phyloP scores from a whole-genome alignment of 371 early-diverging fungal genomes.

The Mucor indicus region DNA sequence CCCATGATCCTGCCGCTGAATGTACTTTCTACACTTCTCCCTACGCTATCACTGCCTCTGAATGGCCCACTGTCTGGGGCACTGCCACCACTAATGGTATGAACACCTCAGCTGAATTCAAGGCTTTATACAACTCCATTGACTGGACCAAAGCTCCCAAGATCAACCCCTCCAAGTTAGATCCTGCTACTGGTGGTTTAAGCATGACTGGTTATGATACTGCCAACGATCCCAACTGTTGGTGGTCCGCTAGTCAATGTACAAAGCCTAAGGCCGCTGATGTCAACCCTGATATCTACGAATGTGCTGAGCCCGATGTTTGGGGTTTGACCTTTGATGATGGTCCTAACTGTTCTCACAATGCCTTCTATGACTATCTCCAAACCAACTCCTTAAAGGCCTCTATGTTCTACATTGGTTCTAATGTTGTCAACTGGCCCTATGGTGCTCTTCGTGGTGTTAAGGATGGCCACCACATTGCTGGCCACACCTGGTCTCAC shows the following conservation, averaged over 20 bases:
- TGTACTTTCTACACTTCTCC: constrained; percentile 24
- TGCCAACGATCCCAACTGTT: constrained; percentile 40
- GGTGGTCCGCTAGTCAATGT: constrained; percentile 46
- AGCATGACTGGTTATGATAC: constrained; percentile 29
- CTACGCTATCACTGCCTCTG: constrained; percentile 21
- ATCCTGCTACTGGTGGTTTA: constrained; percentile 25
- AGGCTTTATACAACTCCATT: constrained; percentile 40
- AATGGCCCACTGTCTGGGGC: constrained; percentile 44
- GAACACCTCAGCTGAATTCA: constrained; percentile 37
- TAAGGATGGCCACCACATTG: constrained; percentile 50
- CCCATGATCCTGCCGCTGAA: constrained; percentile 7
- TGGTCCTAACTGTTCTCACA: constrained; percentile 53
- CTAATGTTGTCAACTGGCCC: constrained; percentile 47
- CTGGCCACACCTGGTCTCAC: constrained; percentile 61
- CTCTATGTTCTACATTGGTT: constrained; percentile 33
- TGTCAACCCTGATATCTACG: constrained; percentile 34
- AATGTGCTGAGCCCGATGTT: constrained; percentile 43
- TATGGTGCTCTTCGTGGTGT: constrained; percentile 52
- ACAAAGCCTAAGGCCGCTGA: constrained; percentile 31
- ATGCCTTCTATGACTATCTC: constrained; percentile 48
- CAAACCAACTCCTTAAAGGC: constrained; percentile 21
- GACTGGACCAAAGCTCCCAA: constrained; percentile 44
- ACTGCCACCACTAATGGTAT: constrained; percentile 41
- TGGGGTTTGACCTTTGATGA: constrained; percentile 49
- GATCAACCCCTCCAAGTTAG: constrained; percentile 22